Conservation (phyloP, 768 basidiomycete species). For the Crassisporium funariophilum region DNA sequence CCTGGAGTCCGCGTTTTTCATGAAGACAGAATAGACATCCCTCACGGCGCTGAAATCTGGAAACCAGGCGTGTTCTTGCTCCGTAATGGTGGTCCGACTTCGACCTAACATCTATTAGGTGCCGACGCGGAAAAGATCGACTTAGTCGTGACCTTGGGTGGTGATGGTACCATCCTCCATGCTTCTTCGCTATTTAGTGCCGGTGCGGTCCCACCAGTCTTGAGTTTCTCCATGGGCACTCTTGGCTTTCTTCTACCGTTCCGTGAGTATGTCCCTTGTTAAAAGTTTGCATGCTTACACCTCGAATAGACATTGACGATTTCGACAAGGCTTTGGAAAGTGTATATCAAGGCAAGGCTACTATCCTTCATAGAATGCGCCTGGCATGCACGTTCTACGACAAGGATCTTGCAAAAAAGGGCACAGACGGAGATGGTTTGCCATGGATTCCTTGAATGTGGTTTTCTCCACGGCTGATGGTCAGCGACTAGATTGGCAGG, state of each 20-base stretch:
- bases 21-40: slow-evolving; percentile 67
- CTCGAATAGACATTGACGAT: slow-evolving; percentile 81
- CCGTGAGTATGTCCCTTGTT: slow-evolving; percentile 54
- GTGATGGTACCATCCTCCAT: slow-evolving; percentile 94
- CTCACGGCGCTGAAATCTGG: slow-evolving; percentile 67
- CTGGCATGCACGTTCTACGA: slow-evolving; percentile 80
- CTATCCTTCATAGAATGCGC: slow-evolving; percentile 88
- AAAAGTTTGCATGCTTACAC: neutral
- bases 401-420: slow-evolving; percentile 56
- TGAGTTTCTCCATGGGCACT: slow-evolving; percentile 92
- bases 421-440: slow-evolving; percentile 60
- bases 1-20: slow-evolving; percentile 65
- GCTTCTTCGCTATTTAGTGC: slow-evolving; percentile 88
- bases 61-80: slow-evolving; percentile 47
- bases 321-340: slow-evolving; percentile 79
- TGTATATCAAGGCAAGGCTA: slow-evolving; percentile 78
- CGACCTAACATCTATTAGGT: slow-evolving; percentile 29
- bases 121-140: slow-evolving; percentile 67
- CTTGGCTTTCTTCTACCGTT: slow-evolving; percentile 93
- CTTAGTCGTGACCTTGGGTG: slow-evolving; percentile 88
- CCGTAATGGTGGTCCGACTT: neutral
- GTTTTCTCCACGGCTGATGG: slow-evolving; percentile 1
- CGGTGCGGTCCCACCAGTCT: slow-evolving; percentile 90
- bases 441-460: slow-evolving; percentile 9
- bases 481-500: slow-evolving; percentile 75